A percentile compares a stretch with the other conserved stretches of the same genome.
phyloP scores from a whole-genome alignment of 2,329 filamentous ascomycete species.

The Nemania serpens region DNA sequence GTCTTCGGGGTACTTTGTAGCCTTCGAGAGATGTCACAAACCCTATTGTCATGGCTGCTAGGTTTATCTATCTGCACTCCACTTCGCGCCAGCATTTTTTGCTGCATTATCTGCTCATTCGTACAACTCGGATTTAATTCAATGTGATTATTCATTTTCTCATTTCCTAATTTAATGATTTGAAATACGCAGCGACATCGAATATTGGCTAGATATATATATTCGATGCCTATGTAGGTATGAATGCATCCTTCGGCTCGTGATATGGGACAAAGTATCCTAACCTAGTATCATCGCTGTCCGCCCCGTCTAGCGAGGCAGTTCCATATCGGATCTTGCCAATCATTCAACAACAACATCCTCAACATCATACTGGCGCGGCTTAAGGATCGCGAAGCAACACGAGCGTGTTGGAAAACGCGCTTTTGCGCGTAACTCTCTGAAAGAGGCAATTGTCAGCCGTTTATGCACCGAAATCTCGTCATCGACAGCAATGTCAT shows the following conservation, averaged over 20 bases:
- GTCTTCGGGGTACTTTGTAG: conserved; percentile 31
- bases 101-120: not conserved
- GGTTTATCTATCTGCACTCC: not conserved
- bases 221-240: not conserved
- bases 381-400: conserved; percentile 15
- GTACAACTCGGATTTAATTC: no score
- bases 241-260: conserved; percentile 11
- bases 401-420: conserved; percentile 6
- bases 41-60: conserved; percentile 15
- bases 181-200: no score
- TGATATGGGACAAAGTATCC: conserved; percentile 1
- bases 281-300: conserved; percentile 28
- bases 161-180: no score
- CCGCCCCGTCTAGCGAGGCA: conserved; percentile 15
- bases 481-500: conserved; percentile 4
- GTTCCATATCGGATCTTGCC: conserved; percentile 21
- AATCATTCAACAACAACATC: conserved; percentile 19
- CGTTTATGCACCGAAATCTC: conserved; percentile 10
- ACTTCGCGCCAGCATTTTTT: not conserved
- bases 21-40: conserved; percentile 37
- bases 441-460: conserved; percentile 19
- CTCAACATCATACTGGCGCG: conserved; percentile 6
- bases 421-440: conserved; percentile 12
- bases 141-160: no score
- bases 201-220: not conserved